Conservation (phyloP, 495 filamentous ascomycete species). For the Saxispiralis lemnorum region DNA sequence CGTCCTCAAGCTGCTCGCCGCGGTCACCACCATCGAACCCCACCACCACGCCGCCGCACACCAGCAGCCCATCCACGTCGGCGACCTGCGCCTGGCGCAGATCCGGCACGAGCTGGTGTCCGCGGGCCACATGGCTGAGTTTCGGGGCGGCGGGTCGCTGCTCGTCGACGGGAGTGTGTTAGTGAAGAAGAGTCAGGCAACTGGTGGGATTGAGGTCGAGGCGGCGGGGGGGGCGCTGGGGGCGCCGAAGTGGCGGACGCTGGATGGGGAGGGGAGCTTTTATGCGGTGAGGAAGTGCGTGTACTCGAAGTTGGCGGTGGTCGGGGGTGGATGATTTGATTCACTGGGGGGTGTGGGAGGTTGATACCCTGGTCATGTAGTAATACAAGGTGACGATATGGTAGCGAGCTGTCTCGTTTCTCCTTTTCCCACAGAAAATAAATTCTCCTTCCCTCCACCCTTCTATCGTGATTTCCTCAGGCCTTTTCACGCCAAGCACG, state of each 20-base stretch:
- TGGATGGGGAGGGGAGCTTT: constrained; percentile 9
- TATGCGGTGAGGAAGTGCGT: constrained; percentile 14
- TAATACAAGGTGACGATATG: no score
- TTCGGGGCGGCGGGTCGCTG: constrained; percentile 80
- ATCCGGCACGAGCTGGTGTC: constrained; percentile 65
- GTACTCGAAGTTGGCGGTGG: constrained; percentile 18
- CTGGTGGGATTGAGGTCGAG: constrained; percentile 79
- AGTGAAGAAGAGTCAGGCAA: constrained; percentile 62
- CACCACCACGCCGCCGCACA: constrained; percentile 39
- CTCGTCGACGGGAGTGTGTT: constrained; percentile 74
- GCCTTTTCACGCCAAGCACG: no score
- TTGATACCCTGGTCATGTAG: no score
- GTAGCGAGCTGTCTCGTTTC: no score
- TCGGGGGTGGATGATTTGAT: constrained; percentile 9
- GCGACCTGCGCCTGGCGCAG: constrained; percentile 79
- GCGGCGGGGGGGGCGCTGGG: constrained; percentile 16
- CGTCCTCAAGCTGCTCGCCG: constrained; percentile 60
- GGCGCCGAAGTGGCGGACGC: constrained; percentile 26
- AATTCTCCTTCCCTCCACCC: no score
- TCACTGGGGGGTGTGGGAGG: no score
- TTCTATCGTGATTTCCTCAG: no score
- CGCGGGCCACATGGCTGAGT: constrained; percentile 75
- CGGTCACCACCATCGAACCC: constrained; percentile 40
- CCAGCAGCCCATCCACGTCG: constrained; percentile 73
- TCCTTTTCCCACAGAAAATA: no score